phyloP scores from a whole-genome alignment of 176 grass and related monocot species.

The Oryza punctata region DNA sequence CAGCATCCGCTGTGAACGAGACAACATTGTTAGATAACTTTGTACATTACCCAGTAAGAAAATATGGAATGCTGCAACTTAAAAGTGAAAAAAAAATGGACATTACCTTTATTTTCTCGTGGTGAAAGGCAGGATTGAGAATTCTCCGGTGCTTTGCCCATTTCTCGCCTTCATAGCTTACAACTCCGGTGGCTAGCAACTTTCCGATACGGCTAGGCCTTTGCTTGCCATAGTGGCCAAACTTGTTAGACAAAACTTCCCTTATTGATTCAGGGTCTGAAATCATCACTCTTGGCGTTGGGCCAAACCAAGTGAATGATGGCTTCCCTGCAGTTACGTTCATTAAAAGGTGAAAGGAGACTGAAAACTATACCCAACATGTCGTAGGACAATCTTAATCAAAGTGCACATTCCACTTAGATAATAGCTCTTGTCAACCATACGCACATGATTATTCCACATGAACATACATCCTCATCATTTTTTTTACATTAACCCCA shows the following conservation, averaged over 20 bases:
- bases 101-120: slow-evolving; percentile 72
- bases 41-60: not conserved
- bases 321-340: slow-evolving; percentile 49
- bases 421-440: not conserved
- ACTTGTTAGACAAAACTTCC: slow-evolving; percentile 64
- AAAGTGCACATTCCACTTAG: slow-evolving; percentile 17
- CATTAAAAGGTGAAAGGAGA: slow-evolving; percentile 21
- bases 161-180: slow-evolving; percentile 58
- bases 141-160: slow-evolving; percentile 78
- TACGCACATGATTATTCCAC: too few relatives aligned
- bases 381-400: slow-evolving; percentile 31
- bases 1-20: slow-evolving; percentile 53
- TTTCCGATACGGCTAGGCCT: not conserved
- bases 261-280: slow-evolving; percentile 52
- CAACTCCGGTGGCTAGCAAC: slow-evolving; percentile 44
- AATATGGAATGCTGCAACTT: not conserved
- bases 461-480: not conserved
- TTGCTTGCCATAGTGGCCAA: slow-evolving; percentile 49
- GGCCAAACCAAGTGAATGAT: slow-evolving; percentile 72
- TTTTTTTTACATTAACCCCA: not conserved
- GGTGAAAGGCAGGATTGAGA: slow-evolving; percentile 77
- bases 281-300: slow-evolving; percentile 51
- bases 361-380: slow-evolving; percentile 11
- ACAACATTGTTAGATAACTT: not conserved
- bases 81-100: not conserved